Evolutionary conservation across 2,329 filamentous ascomycete species (phyloP).

Genomic region (Colletotrichum gigasporum): DNA sequence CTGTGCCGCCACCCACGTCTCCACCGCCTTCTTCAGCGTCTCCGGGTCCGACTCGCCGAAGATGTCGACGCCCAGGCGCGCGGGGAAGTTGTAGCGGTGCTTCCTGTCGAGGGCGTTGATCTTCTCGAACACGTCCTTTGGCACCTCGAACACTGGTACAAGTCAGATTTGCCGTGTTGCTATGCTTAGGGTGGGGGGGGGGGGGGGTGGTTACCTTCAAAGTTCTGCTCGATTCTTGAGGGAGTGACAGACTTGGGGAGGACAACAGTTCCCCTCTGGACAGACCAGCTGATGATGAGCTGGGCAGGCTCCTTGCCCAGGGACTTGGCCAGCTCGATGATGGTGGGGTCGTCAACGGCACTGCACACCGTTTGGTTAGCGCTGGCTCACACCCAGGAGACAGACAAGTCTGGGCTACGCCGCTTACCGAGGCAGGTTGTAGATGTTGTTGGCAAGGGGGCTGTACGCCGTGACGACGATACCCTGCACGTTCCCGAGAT

Average conservation of each 20-base stretch:
- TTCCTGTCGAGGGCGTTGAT: constrained; percentile 49
- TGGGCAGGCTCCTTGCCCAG: constrained; percentile 61
- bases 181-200: not conserved
- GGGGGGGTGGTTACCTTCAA: constrained; percentile 37
- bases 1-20: constrained; percentile 45
- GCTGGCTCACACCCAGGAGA: not conserved
- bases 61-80: constrained; percentile 51
- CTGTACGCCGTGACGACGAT: constrained; percentile 66
- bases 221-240: constrained; percentile 58
- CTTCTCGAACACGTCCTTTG: constrained; percentile 46
- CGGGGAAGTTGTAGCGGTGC: constrained; percentile 54
- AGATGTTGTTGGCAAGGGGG: constrained; percentile 68
- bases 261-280: constrained; percentile 62
- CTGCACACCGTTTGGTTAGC: constrained; percentile 37
- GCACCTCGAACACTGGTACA: constrained; percentile 42
- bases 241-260: constrained; percentile 65
- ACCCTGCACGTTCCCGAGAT: constrained; percentile 43
- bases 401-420: not conserved
- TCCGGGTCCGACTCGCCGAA: constrained; percentile 52
- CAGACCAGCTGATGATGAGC: constrained; percentile 62
- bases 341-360: constrained; percentile 57
- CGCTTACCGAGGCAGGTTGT: constrained; percentile 36
- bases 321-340: constrained; percentile 62
- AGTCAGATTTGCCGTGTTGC: not conserved
- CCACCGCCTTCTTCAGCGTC: constrained; percentile 44